These are phyloP conservation scores for Talaromyces sp. DNA, from an alignment of 2,329 filamentous ascomycete species.

Conservation along the genomic window DNA sequence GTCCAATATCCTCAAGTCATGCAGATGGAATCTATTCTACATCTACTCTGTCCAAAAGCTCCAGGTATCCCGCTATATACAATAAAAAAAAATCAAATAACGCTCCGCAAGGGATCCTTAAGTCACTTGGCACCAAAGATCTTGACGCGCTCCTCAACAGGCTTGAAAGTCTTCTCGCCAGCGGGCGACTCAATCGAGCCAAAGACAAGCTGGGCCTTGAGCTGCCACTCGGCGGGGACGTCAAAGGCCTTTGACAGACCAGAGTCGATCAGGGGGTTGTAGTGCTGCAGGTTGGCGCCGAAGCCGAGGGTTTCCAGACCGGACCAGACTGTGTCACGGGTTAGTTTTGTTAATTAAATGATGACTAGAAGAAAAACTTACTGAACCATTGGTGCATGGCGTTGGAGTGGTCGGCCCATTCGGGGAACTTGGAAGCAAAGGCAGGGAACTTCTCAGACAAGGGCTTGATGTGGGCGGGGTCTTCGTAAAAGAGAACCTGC, in stretches of 20 bases:
- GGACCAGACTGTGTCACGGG: constrained; percentile 58
- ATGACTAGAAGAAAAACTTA: constrained; percentile 22
- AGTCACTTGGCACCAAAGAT: constrained; percentile 23
- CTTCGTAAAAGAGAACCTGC: constrained; percentile 76
- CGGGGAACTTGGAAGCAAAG: constrained; percentile 75
- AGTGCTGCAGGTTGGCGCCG: constrained; percentile 87
- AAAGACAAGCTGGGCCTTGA: constrained; percentile 82
- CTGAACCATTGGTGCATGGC: constrained; percentile 75
- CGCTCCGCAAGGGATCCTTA: background rate
- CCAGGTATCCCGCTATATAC: background rate
- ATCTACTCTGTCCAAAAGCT: background rate
- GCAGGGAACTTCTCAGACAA: constrained; percentile 64
- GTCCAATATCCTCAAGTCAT: background rate
- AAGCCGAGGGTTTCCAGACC: constrained; percentile 78
- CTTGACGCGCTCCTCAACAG: constrained; percentile 64
- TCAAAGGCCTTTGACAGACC: constrained; percentile 66
- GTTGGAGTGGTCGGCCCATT: constrained; percentile 69
- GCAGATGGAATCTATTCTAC: constrained; percentile 1
- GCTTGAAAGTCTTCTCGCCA: constrained; percentile 59
- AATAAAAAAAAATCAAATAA: background rate
- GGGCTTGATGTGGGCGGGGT: constrained; percentile 60
- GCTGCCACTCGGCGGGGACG: constrained; percentile 66
- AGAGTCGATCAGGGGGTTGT: constrained; percentile 78
- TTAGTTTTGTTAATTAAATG: background rate
- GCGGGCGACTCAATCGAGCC: constrained; percentile 54